Evolutionary conservation across 305 asterid species (phyloP), one percentile per base, ranked within the genome.

Genomic region (Fraxinus baroniana): DNA sequence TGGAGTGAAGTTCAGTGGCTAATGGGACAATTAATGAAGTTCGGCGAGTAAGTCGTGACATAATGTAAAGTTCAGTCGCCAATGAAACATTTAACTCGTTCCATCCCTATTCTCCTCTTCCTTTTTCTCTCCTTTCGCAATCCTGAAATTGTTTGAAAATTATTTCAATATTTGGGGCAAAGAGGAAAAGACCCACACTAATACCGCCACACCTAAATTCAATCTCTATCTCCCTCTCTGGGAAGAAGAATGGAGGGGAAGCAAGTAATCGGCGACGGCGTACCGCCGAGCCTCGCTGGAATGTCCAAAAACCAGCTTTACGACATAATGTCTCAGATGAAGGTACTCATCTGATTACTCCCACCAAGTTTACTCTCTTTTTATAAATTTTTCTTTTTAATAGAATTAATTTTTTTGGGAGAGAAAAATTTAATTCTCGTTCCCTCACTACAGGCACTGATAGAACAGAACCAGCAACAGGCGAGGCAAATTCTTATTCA

Each of bases 301-400:
- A 92, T 94, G 99, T 91, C 99, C 22, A 94, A 91, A 84, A 87
- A 71, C 24, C 94, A 95, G 92, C 96, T 94, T 20, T 91, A 93
- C 86, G 98, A 95, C 55, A 89, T 95, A 78, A 94, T 95, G 99
- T 88, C 84, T 85, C 99, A 93, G 92, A 93, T 94, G 98, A 92
- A 95, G 98, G 99, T 92, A 32, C 70, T 26, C 33, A 24, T 76
- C 32, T 28, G 32, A 28, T 28, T 28, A 28, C 77, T 22, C 13
- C 2, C 46, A 32, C 68, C 26, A 49, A 52, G 73, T 71, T 36
- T 76, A 28, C 44, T 73, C 49, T 80, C 32, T 24, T 77, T 62
- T 39, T 80, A 44, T 6, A 39, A 33, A 60, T 78, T 82, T 71
- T 39, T 20, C 2, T 24, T 17, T 33, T 39, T 6, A 18, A 49